Base-by-base conservation (phyloP, 352 stramenopile genomes). In the Pythium utonaiense region DNA sequence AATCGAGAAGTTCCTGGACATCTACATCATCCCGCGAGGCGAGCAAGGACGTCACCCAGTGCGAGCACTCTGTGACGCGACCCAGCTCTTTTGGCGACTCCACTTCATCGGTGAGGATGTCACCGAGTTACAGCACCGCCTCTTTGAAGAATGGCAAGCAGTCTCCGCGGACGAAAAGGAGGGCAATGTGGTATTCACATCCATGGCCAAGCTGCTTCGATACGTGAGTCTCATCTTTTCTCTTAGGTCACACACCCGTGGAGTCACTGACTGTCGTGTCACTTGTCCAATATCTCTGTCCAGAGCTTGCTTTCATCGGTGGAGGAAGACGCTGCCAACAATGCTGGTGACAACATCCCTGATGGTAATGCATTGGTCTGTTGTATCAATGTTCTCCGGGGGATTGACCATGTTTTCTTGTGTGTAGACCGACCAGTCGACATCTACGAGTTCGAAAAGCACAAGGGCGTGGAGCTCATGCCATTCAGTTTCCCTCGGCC, bases 61-160 rank as follows among this genome's bases (percentile, higher is more conserved):
- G 14, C 69, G 64, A 6, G 82, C 74, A n/a, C 60, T 94, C 14
- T 78, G 75, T 33, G 82, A 95, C 25, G 78, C 77, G 1, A 93
- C 82, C 9, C 86, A 95, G 60, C 68, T 95, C 24, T 93, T 87
- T 55, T 95, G 86, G 86, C 84, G 86, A 33, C 69, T 95, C 31
- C 80, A 85, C 12, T 91, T 95, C 57, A 83, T 80, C 9, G 80
- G 77, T 6, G 71, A 91, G 22, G 77, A 91, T 41, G 76, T 71
- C 1, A 57, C 53, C 6, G 67, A 83, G 45, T 56, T 91, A 54
- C 71, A 77, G 21, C 64, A 89, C n/a, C 75, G 83, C 36, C 75
- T 93, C 8, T 44, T 77, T 1, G 68, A 86, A 0, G 73, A 74
- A 30, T 93, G 83, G 83, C 48, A 70, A 50, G 67, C 65, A 3